phyloP scores from a whole-genome alignment of 805 yeast species.

The Metschnikowia continentalis region DNA sequence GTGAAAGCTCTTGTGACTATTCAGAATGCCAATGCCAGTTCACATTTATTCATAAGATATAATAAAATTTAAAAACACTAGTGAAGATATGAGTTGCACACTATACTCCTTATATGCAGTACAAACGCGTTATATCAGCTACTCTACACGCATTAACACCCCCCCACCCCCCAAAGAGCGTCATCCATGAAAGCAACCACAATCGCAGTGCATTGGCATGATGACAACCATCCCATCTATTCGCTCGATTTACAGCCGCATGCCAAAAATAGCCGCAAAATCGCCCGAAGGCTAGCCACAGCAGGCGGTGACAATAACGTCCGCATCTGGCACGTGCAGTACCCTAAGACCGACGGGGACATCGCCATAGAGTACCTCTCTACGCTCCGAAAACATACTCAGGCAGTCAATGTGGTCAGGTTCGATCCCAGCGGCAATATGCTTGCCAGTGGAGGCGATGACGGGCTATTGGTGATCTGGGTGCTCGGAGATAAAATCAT shows the following conservation, averaged over 20 bases:
- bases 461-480: slow-evolving; percentile 88
- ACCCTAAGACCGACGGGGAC: slow-evolving; percentile 4
- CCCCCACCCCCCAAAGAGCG: not conserved
- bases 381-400: slow-evolving; percentile 83
- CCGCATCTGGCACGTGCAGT: slow-evolving; percentile 46
- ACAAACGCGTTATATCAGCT: not conserved
- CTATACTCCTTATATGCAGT: not conserved
- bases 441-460: slow-evolving; percentile 93
- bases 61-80: too few relatives aligned
- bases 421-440: slow-evolving; percentile 67
- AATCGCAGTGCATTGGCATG: slow-evolving; percentile 68
- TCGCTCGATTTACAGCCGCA: slow-evolving; percentile 59
- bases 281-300: slow-evolving; percentile 61
- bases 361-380: slow-evolving; percentile 65
- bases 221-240: slow-evolving; percentile 71
- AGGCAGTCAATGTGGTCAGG: slow-evolving; percentile 88
- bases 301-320: slow-evolving; percentile 94
- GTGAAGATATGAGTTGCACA: too few relatives aligned
- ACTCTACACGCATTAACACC: not conserved
- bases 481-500: slow-evolving; percentile 48
- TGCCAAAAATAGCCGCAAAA: not conserved
- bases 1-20: too few relatives aligned
- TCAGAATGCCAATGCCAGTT: too few relatives aligned
- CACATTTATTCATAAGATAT: too few relatives aligned
- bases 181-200: slow-evolving; percentile 38